Percentiles rank a stretch among this genome's conserved stretches.
phyloP scores from a whole-genome alignment of 2,329 filamentous ascomycete species.

The Trichoderma koningii region DNA sequence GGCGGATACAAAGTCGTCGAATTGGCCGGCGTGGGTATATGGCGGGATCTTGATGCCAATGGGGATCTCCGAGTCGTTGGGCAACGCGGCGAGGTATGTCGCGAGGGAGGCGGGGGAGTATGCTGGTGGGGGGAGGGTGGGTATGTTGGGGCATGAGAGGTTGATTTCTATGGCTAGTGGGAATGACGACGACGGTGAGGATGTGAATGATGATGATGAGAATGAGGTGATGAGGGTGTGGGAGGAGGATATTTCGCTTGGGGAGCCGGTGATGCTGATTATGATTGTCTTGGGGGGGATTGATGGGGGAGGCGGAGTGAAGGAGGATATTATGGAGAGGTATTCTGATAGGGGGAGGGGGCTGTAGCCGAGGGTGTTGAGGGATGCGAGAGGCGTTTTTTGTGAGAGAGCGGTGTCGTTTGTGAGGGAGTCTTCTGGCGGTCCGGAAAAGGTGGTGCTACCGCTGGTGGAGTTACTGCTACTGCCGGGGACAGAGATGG shows the following conservation, averaged over 20 bases:
- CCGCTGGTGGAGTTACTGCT: too few relatives aligned
- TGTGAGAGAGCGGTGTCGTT: neutral
- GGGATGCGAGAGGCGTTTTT: slow-evolving; percentile 43
- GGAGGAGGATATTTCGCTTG: slow-evolving; percentile 58
- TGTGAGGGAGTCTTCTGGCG: neutral
- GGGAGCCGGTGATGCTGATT: slow-evolving; percentile 68
- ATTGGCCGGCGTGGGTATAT: slow-evolving; percentile 71
- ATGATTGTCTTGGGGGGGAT: slow-evolving; percentile 57
- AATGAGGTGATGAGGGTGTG: slow-evolving; percentile 51
- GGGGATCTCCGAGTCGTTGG: slow-evolving; percentile 41
- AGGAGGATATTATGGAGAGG: slow-evolving; percentile 50
- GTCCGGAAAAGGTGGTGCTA: slow-evolving; percentile 8
- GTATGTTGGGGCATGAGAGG: slow-evolving; percentile 77
- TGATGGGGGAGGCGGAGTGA: neutral
- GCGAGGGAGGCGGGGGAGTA: slow-evolving; percentile 58
- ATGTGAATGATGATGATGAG: slow-evolving; percentile 37
- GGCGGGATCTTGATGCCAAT: slow-evolving; percentile 74
- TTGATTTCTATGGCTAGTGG: slow-evolving; percentile 74
- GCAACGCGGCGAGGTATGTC: slow-evolving; percentile 57
- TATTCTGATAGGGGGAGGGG: slow-evolving; percentile 63
- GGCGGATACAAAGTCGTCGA: slow-evolving; percentile 55
- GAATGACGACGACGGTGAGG: slow-evolving; percentile 37
- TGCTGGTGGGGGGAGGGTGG: slow-evolving; percentile 67
- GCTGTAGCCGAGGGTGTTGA: slow-evolving; percentile 77
- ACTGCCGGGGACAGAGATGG: neutral